A percentile compares a stretch with the other conserved stretches of the same genome.
phyloP scores from a whole-genome alignment of 257 asterid species.

The Lantana camara region DNA sequence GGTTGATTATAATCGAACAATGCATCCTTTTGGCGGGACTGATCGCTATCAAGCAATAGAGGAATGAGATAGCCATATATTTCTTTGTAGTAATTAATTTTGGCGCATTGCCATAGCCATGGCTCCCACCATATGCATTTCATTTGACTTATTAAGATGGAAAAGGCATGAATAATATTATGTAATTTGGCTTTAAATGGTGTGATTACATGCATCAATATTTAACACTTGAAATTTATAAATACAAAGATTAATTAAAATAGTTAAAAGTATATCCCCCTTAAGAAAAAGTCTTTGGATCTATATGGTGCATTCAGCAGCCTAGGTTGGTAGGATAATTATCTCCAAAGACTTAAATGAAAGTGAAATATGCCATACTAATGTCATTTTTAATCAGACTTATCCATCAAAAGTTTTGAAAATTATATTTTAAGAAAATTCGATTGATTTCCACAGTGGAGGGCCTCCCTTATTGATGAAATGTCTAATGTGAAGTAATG shows the following conservation, averaged over 20 bases:
- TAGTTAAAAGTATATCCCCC: background rate
- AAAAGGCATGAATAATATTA: slow-evolving; percentile 21
- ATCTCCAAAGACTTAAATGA: slow-evolving; percentile 20
- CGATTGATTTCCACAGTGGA: slow-evolving; percentile 36
- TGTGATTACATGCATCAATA: too few species aligned
- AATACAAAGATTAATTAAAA: background rate
- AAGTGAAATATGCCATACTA: slow-evolving; percentile 6
- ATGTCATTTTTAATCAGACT: background rate
- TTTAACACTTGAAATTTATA: background rate
- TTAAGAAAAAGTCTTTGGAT: background rate
- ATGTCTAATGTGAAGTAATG: slow-evolving; percentile 32
- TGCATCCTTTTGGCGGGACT: slow-evolving; percentile 60
- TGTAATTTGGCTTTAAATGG: too few species aligned
- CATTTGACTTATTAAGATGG: slow-evolving; percentile 28
- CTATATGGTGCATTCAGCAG: background rate
- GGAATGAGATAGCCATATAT: slow-evolving; percentile 39
- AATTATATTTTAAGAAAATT: background rate
- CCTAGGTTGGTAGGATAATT: slow-evolving; percentile 16
- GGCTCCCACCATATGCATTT: slow-evolving; percentile 44
- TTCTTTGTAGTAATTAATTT: slow-evolving; percentile 14
- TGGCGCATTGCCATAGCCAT: slow-evolving; percentile 28
- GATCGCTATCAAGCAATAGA: slow-evolving; percentile 39
- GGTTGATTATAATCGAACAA: slow-evolving; percentile 16
- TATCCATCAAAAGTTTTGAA: background rate
- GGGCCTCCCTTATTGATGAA: slow-evolving; percentile 44